Evolutionary conservation across 768 basidiomycete species (phyloP).

Genomic region (Clavaria fumosa): DNA sequence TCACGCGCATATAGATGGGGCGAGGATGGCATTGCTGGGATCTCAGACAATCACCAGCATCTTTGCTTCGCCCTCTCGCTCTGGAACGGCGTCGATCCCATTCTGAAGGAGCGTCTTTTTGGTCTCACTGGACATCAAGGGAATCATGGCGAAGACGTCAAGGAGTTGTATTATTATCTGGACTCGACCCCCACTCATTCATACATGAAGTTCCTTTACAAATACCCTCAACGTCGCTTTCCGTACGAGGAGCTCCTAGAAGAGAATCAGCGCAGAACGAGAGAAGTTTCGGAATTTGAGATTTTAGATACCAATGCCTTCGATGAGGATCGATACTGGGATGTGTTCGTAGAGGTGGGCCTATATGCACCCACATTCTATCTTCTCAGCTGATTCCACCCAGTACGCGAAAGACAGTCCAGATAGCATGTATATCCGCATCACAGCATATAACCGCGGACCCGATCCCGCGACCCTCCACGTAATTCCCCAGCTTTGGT

Average conservation of each 20-base stretch:
- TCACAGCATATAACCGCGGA: constrained; percentile 93
- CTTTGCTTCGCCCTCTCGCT: constrained; percentile 82
- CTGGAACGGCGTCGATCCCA: constrained; percentile 91
- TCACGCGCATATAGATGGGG: constrained; percentile 98
- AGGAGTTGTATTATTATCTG: constrained; percentile 96
- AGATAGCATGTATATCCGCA: constrained; percentile 79
- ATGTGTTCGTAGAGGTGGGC: constrained; percentile 90
- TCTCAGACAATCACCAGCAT: constrained; percentile 93
- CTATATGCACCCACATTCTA: background rate
- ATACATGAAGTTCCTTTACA: constrained; percentile 99
- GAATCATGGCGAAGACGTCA: constrained; percentile 98
- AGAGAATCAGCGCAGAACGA: constrained; percentile 67
- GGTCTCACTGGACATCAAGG: constrained; percentile 96
- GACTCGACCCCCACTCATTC: constrained; percentile 98
- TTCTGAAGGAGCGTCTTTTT: constrained; percentile 92
- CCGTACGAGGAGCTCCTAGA: constrained; percentile 89
- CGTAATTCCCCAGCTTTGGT: constrained; percentile 91
- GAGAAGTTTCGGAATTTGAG: constrained; percentile 86
- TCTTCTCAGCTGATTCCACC: background rate
- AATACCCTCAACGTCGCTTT: constrained; percentile 85
- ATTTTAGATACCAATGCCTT: constrained; percentile 86
- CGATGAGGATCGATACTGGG: constrained; percentile 93
- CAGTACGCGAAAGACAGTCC: constrained; percentile 97
- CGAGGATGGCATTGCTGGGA: constrained; percentile 94
- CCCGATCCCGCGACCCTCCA: constrained; percentile 91